Base-by-base conservation (phyloP, 192 early-diverging fungal genomes). In the Backusella tarrabulga region DNA sequence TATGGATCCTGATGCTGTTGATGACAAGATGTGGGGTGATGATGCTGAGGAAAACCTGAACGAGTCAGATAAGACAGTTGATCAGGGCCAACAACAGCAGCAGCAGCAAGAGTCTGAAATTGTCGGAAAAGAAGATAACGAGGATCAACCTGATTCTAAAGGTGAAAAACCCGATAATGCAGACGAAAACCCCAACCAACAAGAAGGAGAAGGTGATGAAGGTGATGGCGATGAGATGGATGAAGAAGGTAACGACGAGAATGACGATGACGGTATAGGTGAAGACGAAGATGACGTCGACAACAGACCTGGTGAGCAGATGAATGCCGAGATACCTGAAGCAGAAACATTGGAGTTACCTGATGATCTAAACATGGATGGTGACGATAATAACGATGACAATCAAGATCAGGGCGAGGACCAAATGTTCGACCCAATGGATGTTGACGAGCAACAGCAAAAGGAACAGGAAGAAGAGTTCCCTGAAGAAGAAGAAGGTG, bases 11-110 rank as follows among this genome's bases (percentile, higher is more conserved):
- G 92, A 96, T 70, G 92, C 93, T 0, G 90, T 99, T 26, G 98
- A 99, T 77, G 97, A 99, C 75, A 97, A 98, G 87, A 89, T 99
- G 89, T 99, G 98, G 98, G 94, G 92, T 66, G 97, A 96, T 79
- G 93, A 94, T 68, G 86, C 87, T 35, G 85, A 86, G 21, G 85
- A 90, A 41, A 80, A 84, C 56, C 80, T 85, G 41, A 83, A 85
- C n/a, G 89, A 91, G 56, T 87, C 90, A 63, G 92, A 91, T 42
- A 94, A 95, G 84, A 91, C 86, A 34, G 90, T 91, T 78, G 80
- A 88, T 40, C 86, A 91, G 71, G 84, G 88, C 70, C 77, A 87
- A 63, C 81, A 84, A 0, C 84, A 87, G 11, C 76, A 78, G 32
- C 52, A 77, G 40, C 86, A 88, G 32, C 82, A 85, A 29, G 92